Percentiles rank a stretch among this genome's conserved stretches.
Conservation (phyloP, 2,329 filamentous ascomycete species). For the Knufia fluminis region DNA sequence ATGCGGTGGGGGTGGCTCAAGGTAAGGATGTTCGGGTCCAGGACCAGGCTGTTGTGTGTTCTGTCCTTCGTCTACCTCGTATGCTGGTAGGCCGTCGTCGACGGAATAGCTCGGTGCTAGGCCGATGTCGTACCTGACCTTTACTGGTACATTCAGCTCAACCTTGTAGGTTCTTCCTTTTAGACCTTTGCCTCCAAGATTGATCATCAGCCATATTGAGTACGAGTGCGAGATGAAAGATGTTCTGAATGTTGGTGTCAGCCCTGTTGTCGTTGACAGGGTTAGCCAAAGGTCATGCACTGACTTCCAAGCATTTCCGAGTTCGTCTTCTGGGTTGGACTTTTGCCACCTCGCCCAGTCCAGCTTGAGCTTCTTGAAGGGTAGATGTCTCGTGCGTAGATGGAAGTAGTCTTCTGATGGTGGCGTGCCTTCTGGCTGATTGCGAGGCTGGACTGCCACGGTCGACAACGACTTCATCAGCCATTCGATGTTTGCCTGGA, state of each 20-base stretch:
- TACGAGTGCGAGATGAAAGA: slow-evolving; percentile 8
- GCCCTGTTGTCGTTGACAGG: not conserved
- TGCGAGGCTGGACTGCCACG: slow-evolving; percentile 3
- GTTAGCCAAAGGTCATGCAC: slow-evolving; percentile 9
- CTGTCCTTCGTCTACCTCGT: slow-evolving; percentile 7
- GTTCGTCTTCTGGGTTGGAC: not conserved
- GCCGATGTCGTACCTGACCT: slow-evolving; percentile 8
- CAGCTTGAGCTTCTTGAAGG: slow-evolving; percentile 6
- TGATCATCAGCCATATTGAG: slow-evolving; percentile 5
- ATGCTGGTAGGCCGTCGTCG: slow-evolving; percentile 1
- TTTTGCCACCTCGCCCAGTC: slow-evolving; percentile 3
- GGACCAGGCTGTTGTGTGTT: slow-evolving; percentile 7
- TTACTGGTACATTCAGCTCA: slow-evolving; percentile 7
- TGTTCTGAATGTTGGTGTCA: slow-evolving; percentile 7
- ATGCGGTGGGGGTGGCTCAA: slow-evolving; percentile 2
- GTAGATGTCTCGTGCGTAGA: slow-evolving; percentile 6
- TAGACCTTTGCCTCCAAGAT: slow-evolving; percentile 4
- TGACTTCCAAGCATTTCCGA: slow-evolving; percentile 2
- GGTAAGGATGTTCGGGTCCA: slow-evolving; percentile 3
- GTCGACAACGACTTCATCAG: slow-evolving; percentile 8
- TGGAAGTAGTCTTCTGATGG: slow-evolving; percentile 8
- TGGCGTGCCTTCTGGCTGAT: not conserved
- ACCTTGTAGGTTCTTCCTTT: slow-evolving; percentile 8
- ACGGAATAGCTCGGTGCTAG: slow-evolving; percentile 7
- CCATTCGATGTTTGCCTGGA: slow-evolving; percentile 6